Percentiles rank a stretch among this genome's conserved stretches.
Evolutionary conservation across 495 filamentous ascomycete species (phyloP).

Genomic region (Acidomyces sp.): DNA sequence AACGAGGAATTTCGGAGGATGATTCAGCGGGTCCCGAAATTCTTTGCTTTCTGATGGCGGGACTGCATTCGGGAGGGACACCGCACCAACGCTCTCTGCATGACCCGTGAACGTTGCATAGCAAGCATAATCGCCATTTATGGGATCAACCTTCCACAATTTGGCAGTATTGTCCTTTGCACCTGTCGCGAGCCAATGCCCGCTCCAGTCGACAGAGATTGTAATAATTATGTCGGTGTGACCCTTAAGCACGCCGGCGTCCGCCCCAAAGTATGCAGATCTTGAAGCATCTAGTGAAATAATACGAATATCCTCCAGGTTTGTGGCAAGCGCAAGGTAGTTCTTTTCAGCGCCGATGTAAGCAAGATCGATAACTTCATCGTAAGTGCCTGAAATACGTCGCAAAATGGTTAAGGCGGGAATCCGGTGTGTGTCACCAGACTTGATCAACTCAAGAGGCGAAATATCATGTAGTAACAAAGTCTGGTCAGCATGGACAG

Average conservation of each 20-base stretch:
- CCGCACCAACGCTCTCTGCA: slow-evolving; percentile 87
- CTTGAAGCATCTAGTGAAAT: slow-evolving; percentile 44
- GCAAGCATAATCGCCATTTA: slow-evolving; percentile 59
- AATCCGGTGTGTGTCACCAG: slow-evolving; percentile 26
- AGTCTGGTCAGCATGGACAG: slow-evolving; percentile 81
- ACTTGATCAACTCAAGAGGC: slow-evolving; percentile 24
- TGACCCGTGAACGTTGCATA: slow-evolving; percentile 77
- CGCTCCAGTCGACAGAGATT: slow-evolving; percentile 88
- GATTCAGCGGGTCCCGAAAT: slow-evolving; percentile 49
- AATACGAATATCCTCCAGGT: slow-evolving; percentile 83
- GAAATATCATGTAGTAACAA: slow-evolving; percentile 54
- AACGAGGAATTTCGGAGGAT: slow-evolving; percentile 71
- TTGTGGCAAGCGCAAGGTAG: slow-evolving; percentile 80
- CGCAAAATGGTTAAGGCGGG: slow-evolving; percentile 42
- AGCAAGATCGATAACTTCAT: slow-evolving; percentile 87
- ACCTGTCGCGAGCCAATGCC: slow-evolving; percentile 88
- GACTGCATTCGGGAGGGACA: slow-evolving; percentile 57
- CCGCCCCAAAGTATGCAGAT: slow-evolving; percentile 64
- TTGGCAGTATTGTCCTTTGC: slow-evolving; percentile 93
- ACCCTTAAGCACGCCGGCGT: slow-evolving; percentile 70
- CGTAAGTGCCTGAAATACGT: slow-evolving; percentile 87
- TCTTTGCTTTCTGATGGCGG: slow-evolving; percentile 54
- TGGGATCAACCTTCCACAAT: slow-evolving; percentile 78
- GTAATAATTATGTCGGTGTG: slow-evolving; percentile 95
- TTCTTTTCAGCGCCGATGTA: slow-evolving; percentile 69